Percentiles rank a stretch among this genome's conserved stretches.
These are phyloP conservation scores for Globisporangium echinulatum DNA, from an alignment of 352 stramenopile genomes.

Conservation along the genomic window DNA sequence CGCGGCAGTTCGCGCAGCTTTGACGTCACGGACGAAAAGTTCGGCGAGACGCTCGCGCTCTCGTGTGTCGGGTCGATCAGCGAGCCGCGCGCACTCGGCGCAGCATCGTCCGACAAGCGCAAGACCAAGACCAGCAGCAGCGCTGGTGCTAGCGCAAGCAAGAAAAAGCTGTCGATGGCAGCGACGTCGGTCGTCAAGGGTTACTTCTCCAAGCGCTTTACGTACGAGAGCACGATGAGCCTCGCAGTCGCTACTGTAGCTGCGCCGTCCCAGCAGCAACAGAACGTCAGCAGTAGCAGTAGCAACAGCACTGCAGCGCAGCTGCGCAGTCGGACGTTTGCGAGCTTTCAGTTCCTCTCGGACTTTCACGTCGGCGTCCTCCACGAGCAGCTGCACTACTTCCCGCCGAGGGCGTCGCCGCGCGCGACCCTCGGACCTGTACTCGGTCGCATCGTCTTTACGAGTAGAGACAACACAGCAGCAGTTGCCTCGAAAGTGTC, in stretches of 20 bases:
- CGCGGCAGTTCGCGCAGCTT: slow-evolving; percentile 34
- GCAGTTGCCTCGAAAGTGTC: background rate
- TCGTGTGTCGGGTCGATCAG: slow-evolving; percentile 57
- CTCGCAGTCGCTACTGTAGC: background rate
- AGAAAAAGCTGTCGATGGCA: slow-evolving; percentile 3
- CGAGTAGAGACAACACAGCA: background rate
- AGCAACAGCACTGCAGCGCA: background rate
- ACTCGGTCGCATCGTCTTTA: slow-evolving; percentile 37
- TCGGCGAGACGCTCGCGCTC: slow-evolving; percentile 39
- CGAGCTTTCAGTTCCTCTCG: slow-evolving; percentile 48
- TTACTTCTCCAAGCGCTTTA: slow-evolving; percentile 70
- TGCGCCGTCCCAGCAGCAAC: background rate
- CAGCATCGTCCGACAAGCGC: slow-evolving; percentile 10
- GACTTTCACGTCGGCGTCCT: slow-evolving; percentile 47
- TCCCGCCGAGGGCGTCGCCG: slow-evolving; percentile 31
- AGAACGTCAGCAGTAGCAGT: background rate
- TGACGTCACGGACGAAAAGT: slow-evolving; percentile 54
- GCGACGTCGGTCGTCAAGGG: slow-evolving; percentile 23
- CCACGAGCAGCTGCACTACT: slow-evolving; percentile 47
- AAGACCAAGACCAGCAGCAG: slow-evolving; percentile 1
- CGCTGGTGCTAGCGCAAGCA: slow-evolving; percentile 4
- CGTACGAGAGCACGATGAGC: slow-evolving; percentile 32
- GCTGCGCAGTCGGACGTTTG: slow-evolving; percentile 22
- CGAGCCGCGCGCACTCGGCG: slow-evolving; percentile 20
- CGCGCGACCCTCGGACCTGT: slow-evolving; percentile 50